These are phyloP conservation scores for Paramecium octaurelia DNA, from an alignment of 73 alveolate species.

Conservation along the genomic window DNA sequence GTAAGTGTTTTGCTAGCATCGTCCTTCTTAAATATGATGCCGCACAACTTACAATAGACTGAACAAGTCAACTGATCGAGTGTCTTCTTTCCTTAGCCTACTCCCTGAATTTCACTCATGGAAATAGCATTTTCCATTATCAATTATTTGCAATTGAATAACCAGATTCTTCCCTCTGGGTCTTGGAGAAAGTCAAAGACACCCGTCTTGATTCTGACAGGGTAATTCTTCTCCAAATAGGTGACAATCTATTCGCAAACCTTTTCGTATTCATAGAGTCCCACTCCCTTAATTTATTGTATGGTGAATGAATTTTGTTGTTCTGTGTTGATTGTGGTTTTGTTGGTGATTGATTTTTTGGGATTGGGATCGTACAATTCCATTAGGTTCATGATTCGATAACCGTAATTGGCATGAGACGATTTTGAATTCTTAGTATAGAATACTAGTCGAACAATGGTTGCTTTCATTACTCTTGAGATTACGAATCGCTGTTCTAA, in stretches of 20 bases:
- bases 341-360: conserved; percentile 38
- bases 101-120: conserved; percentile 58
- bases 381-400: conserved; percentile 14
- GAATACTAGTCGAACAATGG: conserved; percentile 32
- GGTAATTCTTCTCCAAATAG: conserved; percentile 70
- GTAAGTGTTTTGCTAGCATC: conserved; percentile 58
- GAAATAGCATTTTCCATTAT: conserved; percentile 64
- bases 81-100: conserved; percentile 43
- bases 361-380: conserved; percentile 59
- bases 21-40: conserved; percentile 56
- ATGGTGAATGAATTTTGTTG: conserved; percentile 40
- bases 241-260: conserved; percentile 64
- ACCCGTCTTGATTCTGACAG: conserved; percentile 62
- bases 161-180: conserved; percentile 69
- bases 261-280: conserved; percentile 63
- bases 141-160: conserved; percentile 67
- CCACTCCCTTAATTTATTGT: conserved; percentile 49
- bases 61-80: conserved; percentile 60
- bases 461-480: conserved; percentile 63
- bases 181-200: conserved; percentile 77
- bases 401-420: conserved; percentile 59
- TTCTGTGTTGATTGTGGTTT: conserved; percentile 52
- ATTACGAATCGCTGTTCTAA: conserved; percentile 55
- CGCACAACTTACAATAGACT: conserved; percentile 62
- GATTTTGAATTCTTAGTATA: conserved; percentile 55